Conservation (phyloP, 495 filamentous ascomycete species). For the Podospora pseudopauciseta region DNA sequence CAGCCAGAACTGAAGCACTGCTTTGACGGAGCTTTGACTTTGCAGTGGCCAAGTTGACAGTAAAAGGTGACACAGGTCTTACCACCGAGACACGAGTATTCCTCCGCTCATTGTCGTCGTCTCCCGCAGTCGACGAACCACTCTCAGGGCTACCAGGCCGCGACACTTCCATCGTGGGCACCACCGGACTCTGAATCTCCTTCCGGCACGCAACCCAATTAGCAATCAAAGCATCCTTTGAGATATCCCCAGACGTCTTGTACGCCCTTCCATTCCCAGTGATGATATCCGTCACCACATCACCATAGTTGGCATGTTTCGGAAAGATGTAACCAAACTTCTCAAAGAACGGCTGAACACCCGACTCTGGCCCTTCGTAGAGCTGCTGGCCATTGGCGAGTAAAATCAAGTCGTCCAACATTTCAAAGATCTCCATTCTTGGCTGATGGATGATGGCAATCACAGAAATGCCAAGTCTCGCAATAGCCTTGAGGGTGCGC, state of each 20-base stretch:
- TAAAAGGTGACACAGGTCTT: neutral
- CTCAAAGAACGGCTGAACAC: slow-evolving; percentile 44
- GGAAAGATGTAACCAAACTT: slow-evolving; percentile 44
- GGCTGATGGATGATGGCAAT: slow-evolving; percentile 48
- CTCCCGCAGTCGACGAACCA: neutral
- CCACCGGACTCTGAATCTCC: neutral
- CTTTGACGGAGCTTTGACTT: slow-evolving; percentile 2
- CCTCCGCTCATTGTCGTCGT: neutral
- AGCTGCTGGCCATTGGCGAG: slow-evolving; percentile 44
- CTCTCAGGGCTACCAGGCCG: slow-evolving; percentile 9
- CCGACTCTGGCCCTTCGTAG: slow-evolving; percentile 37
- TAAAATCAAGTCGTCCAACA: slow-evolving; percentile 45
- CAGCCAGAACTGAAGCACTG: neutral
- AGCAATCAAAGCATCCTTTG: slow-evolving; percentile 40
- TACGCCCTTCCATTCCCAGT: slow-evolving; percentile 47
- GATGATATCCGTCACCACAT: slow-evolving; percentile 51
- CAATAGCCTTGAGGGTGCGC: slow-evolving; percentile 44
- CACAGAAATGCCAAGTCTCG: slow-evolving; percentile 44
- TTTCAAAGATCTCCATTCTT: slow-evolving; percentile 47
- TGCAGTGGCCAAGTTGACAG: neutral
- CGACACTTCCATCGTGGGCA: neutral
- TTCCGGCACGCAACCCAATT: slow-evolving; percentile 33
- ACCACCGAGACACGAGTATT: neutral
- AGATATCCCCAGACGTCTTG: slow-evolving; percentile 43
- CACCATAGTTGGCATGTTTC: slow-evolving; percentile 40